Base-by-base conservation (phyloP, 805 yeast genomes). In the Pichia cabralensis region DNA sequence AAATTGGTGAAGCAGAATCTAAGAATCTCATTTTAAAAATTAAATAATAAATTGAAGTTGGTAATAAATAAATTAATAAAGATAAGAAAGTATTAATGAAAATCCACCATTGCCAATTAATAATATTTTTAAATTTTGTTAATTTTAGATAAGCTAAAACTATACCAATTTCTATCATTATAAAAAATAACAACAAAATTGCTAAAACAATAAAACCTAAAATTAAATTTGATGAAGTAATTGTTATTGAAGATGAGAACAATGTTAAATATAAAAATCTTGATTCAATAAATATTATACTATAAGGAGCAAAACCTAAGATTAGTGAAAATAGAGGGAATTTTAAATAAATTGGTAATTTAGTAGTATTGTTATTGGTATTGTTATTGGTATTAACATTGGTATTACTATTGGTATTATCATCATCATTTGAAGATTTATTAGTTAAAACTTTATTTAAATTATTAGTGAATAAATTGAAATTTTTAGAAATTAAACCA, bases 21-120 rank as follows among this genome's bases (percentile, higher is more conserved):
- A 72, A 67, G 30, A 82, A 67, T 30, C 72, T 69, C 53, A 82
- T 61, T 46, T 70, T 66, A 33, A 63, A 61, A 33, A 71, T 48
- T 48, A 74, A 71, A 53, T 85, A 83, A 50, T 79, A 80, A 15
- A 79, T 48, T 6, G 89, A 71, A 52, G 81, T 84, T 8, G 64
- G 54, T 43, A 73, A 73, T 38, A 85, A 65, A 57, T 80, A 83
- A 65, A 78, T 64, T 21, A 85, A 84, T 31, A 82, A 69, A 38
- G 88, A 74, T 4, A 74, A 62, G 2, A 74, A 62, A 5, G 94
- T 83, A 20, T 76, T 72, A 35, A 73, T 54, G 55, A 83, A 84
- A 10, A 85, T 64, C 44, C 77, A 66, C 95, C 95, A 84, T 51
- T 82, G 83, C 95, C 95, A 86, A 44, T 67, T 31, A 5, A 13